A percentile compares a stretch with the other conserved stretches of the same genome.
Evolutionary conservation across 1,284 basidiomycete genomes (phyloP).

Genomic region (Moesziomyces aphidis): DNA sequence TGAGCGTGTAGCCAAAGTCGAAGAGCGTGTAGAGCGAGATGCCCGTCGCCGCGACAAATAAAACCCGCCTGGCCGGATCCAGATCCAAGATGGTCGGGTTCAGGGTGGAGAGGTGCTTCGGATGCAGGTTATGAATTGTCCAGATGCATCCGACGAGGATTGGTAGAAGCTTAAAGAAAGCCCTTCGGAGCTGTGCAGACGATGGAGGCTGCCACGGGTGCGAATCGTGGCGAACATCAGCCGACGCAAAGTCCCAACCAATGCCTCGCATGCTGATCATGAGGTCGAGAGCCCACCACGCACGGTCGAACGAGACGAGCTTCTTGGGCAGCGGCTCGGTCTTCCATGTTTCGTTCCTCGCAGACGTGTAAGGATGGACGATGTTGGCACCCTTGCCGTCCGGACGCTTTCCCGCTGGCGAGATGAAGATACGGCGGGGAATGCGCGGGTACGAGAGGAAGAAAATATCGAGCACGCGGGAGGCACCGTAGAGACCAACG

Average conservation of each 20-base stretch:
- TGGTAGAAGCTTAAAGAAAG: constrained; percentile 42
- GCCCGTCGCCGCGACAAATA: constrained; percentile 48
- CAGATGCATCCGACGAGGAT: constrained; percentile 35
- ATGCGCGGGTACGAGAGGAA: constrained; percentile 50
- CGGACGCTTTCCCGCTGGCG: constrained; percentile 5
- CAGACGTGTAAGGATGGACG: constrained; percentile 27
- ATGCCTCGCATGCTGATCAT: constrained; percentile 58
- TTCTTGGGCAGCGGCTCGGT: constrained; percentile 35
- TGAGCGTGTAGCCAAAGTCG: constrained; percentile 53
- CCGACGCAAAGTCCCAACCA: constrained; percentile 53
- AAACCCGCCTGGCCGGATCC: constrained; percentile 16
- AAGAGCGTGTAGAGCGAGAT: constrained; percentile 53
- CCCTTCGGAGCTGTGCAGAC: constrained; percentile 37
- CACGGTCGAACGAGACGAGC: constrained; percentile 33
- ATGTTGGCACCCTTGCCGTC: constrained; percentile 13
- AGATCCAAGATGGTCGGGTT: constrained; percentile 43
- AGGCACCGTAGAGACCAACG: constrained; percentile 42
- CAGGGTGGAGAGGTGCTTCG: constrained; percentile 19
- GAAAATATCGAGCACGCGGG: constrained; percentile 48
- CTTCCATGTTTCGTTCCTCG: constrained; percentile 38
- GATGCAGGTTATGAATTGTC: constrained; percentile 33
- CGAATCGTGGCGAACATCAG: constrained; percentile 51
- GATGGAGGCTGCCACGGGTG: constrained; percentile 53
- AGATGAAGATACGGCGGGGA: constrained; percentile 36
- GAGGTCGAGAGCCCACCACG: constrained; percentile 53